phyloP scores from a whole-genome alignment of 352 stramenopile genomes.

The Thalassiosira livingstoniorum region DNA sequence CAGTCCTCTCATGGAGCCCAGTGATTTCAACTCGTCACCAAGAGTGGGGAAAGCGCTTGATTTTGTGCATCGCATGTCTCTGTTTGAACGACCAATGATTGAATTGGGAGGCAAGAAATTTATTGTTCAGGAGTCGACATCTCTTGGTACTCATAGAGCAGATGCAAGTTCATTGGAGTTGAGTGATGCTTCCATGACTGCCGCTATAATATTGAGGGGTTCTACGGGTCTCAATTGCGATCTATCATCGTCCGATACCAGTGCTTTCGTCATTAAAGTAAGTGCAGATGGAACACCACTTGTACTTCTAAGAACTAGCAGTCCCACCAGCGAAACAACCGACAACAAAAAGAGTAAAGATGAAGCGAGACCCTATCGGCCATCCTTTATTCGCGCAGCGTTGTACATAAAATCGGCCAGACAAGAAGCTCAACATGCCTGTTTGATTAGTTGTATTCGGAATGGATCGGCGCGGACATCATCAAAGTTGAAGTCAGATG shows the following conservation, averaged over 20 bases:
- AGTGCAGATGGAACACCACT: constrained; percentile 56
- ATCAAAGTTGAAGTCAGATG: constrained; percentile 76
- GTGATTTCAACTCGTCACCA: constrained; percentile 77
- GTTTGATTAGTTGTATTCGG: constrained; percentile 73
- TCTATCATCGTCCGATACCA: background rate
- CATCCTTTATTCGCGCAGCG: constrained; percentile 82
- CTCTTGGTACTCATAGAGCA: constrained; percentile 63
- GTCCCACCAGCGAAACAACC: constrained; percentile 9
- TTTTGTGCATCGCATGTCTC: constrained; percentile 81
- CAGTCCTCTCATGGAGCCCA: constrained; percentile 78
- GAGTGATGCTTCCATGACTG: constrained; percentile 81
- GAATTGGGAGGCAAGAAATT: constrained; percentile 81
- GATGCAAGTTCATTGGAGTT: constrained; percentile 83
- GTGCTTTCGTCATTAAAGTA: constrained; percentile 56
- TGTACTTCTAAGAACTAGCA: constrained; percentile 52
- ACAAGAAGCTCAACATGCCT: constrained; percentile 81
- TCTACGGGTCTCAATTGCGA: constrained; percentile 58
- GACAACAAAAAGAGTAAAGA: constrained; percentile 46
- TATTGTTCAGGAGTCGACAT: constrained; percentile 73
- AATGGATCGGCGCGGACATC: constrained; percentile 80
- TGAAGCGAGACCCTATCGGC: constrained; percentile 78
- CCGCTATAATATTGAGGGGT: constrained; percentile 68
- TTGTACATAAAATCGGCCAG: constrained; percentile 76
- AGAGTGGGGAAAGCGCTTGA: constrained; percentile 79
- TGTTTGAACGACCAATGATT: constrained; percentile 79